These are phyloP conservation scores for Neoarthrinium moseri DNA, from an alignment of 2,329 filamentous ascomycete genomes.

Conservation along the genomic window DNA sequence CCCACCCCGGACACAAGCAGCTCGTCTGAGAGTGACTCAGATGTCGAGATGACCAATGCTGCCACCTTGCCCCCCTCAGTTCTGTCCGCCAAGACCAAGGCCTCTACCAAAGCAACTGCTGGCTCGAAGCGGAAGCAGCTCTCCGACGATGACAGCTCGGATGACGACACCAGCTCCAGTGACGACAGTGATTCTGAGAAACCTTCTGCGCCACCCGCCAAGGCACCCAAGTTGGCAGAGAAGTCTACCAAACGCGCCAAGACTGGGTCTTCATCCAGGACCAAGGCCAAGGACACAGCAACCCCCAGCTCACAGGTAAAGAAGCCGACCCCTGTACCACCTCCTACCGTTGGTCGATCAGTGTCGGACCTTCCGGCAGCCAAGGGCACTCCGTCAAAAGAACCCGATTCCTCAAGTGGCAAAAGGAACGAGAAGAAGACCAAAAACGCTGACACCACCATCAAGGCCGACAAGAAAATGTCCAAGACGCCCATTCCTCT, in stretches of 20 bases:
- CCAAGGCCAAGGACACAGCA: constrained; percentile 23
- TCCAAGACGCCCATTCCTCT: constrained; percentile 25
- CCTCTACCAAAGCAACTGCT: constrained; percentile 10
- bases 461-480: constrained; percentile 8
- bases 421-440: constrained; percentile 31
- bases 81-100: constrained; percentile 22
- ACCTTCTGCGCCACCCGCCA: constrained; percentile 25
- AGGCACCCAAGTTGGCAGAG: constrained; percentile 5
- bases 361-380: constrained; percentile 21
- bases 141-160: constrained; percentile 20
- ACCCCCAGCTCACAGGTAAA: constrained; percentile 6
- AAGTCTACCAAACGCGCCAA: constrained; percentile 32
- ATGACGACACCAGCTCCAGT: constrained; percentile 14
- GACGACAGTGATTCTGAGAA: constrained; percentile 13
- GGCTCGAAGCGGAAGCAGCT: constrained; percentile 38
- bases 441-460: constrained; percentile 15
- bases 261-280: constrained; percentile 40
- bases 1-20: constrained; percentile 39
- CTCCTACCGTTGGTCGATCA: constrained; percentile 23
- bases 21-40: constrained; percentile 42
- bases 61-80: constrained; percentile 22
- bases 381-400: constrained; percentile 20
- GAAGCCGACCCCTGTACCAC: constrained; percentile 17
- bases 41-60: constrained; percentile 43
- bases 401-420: constrained; percentile 21